Evolutionary conservation across 768 basidiomycete genomes (phyloP).

Genomic region (Rhodotorula kratochvilovae): DNA sequence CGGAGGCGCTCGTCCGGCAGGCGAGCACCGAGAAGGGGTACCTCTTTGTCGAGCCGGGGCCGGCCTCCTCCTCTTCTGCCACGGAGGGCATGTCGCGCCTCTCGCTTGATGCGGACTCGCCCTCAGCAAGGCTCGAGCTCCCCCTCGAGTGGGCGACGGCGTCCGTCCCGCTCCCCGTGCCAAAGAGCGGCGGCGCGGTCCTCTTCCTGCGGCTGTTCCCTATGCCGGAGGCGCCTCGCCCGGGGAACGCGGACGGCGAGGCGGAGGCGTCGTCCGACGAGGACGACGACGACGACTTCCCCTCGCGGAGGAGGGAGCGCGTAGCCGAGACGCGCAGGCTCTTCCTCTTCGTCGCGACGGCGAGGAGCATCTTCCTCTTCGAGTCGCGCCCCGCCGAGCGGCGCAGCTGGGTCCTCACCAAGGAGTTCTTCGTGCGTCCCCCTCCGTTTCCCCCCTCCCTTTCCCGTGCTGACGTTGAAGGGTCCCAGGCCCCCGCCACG

Average conservation of each 20-base stretch:
- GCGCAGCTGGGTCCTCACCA: constrained; percentile 17
- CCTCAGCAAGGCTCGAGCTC: neutral
- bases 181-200: neutral
- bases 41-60: no score
- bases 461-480: neutral
- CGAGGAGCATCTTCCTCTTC: constrained; percentile 12
- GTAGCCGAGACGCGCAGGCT: neutral
- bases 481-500: constrained; percentile 18
- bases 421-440: constrained; percentile 22
- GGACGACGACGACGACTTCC: constrained; percentile 2
- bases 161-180: constrained; percentile 1
- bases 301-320: no score
- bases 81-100: no score
- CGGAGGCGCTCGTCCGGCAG: no score
- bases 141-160: constrained; percentile 20
- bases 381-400: neutral
- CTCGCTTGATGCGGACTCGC: no score
- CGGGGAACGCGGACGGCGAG: no score
- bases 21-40: no score
- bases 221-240: neutral
- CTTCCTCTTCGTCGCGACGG: constrained; percentile 22
- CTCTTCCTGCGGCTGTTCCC: constrained; percentile 26
- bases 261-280: neutral
- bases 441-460: neutral
- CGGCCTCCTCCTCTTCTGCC: neutral